Percentiles rank a stretch among this genome's conserved stretches.
These are phyloP conservation scores for Aspergillus tanneri DNA, from an alignment of 2,329 filamentous ascomycete genomes.

Conservation along the genomic window DNA sequence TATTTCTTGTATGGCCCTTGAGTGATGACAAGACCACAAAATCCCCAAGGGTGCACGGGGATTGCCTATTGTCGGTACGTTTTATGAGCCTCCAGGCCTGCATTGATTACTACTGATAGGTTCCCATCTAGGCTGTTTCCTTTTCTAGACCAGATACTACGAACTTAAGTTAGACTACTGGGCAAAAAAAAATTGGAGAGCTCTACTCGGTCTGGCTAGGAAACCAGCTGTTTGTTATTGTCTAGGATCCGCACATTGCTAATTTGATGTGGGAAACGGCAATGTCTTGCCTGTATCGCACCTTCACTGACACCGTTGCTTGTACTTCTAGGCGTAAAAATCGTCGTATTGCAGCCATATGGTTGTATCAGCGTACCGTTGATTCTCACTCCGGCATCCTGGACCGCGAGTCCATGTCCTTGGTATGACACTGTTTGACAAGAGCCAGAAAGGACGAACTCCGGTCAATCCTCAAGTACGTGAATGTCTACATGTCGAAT, in stretches of 20 bases:
- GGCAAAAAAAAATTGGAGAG: not conserved
- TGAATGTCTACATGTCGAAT: not conserved
- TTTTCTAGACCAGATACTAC: not conserved
- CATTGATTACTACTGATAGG: not conserved
- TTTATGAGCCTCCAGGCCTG: too few relatives aligned
- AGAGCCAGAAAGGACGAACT: not conserved
- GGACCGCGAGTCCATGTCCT: not conserved
- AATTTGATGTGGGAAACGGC: not conserved
- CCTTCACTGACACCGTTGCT: not conserved
- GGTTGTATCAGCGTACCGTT: not conserved
- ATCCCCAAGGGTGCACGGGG: not conserved
- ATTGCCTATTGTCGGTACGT: not conserved
- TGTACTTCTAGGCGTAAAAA: not conserved
- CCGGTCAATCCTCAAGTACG: not conserved
- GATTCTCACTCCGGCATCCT: not conserved
- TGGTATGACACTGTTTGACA: not conserved
- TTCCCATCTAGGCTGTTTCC: not conserved
- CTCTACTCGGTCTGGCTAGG: not conserved
- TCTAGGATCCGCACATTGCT: not conserved
- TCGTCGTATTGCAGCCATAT: not conserved
- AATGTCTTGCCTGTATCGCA: too few relatives aligned
- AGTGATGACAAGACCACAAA: too few relatives aligned
- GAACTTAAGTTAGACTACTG: not conserved
- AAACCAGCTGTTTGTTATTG: not conserved
- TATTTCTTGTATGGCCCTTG: too few relatives aligned